Evolutionary conservation across 2,329 filamentous ascomycete species (phyloP).

Genomic region (Botrytis cinerea): DNA sequence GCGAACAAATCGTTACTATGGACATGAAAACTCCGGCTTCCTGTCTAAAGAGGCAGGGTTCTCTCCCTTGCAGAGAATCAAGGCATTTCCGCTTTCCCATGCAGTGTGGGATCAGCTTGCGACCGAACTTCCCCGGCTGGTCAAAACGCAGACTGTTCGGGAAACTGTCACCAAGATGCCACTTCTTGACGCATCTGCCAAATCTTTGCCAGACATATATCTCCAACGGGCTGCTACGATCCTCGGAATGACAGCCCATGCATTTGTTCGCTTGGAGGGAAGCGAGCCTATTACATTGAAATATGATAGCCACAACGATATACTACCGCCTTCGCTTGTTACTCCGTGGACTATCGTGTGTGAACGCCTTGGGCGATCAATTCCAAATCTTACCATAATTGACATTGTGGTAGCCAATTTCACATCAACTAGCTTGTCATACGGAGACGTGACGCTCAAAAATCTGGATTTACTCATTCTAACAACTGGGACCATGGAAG

Average conservation of each 20-base stretch:
- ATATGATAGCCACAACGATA: constrained; percentile 12
- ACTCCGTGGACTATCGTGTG: constrained; percentile 6
- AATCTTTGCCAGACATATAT: neutral
- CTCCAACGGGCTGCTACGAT: constrained; percentile 9
- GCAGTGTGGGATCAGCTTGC: constrained; percentile 4
- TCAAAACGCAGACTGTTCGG: constrained; percentile 11
- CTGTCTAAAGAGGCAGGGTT: neutral
- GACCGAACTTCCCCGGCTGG: neutral
- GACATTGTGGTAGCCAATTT: neutral
- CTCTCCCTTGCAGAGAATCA: neutral
- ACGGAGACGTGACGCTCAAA: constrained; percentile 1
- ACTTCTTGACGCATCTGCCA: constrained; percentile 8
- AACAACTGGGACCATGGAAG: constrained; percentile 6
- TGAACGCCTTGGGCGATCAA: constrained; percentile 4
- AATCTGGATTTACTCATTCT: constrained; percentile 7
- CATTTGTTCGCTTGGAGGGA: constrained; percentile 9
- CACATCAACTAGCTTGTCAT: neutral
- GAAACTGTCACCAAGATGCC: constrained; percentile 8
- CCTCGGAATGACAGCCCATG: constrained; percentile 15
- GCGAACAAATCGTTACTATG: constrained; percentile 1
- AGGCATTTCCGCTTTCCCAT: constrained; percentile 9
- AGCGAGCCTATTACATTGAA: constrained; percentile 14
- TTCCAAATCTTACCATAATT: neutral
- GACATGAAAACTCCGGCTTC: neutral
- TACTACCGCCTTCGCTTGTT: constrained; percentile 11